Conservation (phyloP, 169 alveolate species). For the Cryptosporidium muris region DNA sequence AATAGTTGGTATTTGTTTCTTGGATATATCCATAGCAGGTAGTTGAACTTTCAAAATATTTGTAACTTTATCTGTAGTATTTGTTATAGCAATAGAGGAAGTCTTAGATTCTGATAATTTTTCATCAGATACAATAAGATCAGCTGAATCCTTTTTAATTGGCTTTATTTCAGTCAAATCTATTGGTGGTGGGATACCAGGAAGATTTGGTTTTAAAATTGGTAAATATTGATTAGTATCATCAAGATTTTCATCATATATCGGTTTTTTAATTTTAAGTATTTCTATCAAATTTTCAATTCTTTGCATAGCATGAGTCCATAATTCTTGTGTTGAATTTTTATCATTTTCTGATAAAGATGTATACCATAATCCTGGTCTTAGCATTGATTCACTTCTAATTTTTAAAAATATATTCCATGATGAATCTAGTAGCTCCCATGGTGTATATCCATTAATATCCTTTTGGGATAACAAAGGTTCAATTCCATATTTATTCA, state of each 20-base stretch:
- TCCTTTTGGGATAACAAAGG: conserved; percentile 51
- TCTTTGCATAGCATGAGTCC: conserved; percentile 70
- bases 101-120: background rate
- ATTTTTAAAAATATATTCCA: conserved; percentile 56
- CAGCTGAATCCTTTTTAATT: too few relatives aligned
- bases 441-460: conserved; percentile 50
- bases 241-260: conserved; percentile 47
- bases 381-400: conserved; percentile 49
- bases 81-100: too few relatives aligned
- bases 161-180: too few relatives aligned
- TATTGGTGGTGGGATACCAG: conserved; percentile 6
- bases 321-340: conserved; percentile 47
- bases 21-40: too few relatives aligned
- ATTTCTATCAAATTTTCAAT: conserved; percentile 41
- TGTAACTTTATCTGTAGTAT: too few relatives aligned
- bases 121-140: background rate
- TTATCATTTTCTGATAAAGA: conserved; percentile 67
- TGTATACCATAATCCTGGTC: conserved; percentile 67
- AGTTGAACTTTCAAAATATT: too few relatives aligned
- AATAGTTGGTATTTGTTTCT: too few relatives aligned
- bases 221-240: conserved; percentile 57
- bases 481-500: conserved; percentile 18
- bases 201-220: conserved; percentile 16
- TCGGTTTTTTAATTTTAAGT: conserved; percentile 1
- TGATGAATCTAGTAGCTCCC: conserved; percentile 39